phyloP scores from a whole-genome alignment of 352 stramenopile species.

The Globisporangium cystogenes region DNA sequence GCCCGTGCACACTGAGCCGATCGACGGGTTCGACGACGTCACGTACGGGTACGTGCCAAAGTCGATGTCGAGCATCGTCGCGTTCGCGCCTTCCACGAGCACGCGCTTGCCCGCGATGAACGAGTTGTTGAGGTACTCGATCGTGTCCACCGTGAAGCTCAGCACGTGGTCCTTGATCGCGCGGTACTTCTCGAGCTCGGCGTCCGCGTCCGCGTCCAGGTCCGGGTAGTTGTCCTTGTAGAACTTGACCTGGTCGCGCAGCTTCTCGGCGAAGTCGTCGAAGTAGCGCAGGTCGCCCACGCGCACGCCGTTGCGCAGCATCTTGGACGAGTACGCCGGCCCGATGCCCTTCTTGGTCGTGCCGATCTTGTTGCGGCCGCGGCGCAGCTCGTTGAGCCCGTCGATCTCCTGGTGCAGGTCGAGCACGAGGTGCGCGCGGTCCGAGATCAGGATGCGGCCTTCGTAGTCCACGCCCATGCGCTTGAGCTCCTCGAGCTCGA shows the following conservation, averaged over 20 bases:
- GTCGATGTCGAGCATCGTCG: constrained; percentile 99
- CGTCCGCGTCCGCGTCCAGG: constrained; percentile 70
- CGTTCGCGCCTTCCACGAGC: constrained; percentile 98
- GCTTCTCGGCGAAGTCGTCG: constrained; percentile 86
- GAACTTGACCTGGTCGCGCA: constrained; percentile 90
- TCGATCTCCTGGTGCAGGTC: constrained; percentile 97
- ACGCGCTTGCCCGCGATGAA: constrained; percentile 96
- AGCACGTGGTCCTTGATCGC: constrained; percentile 82
- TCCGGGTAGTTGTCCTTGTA: constrained; percentile 89
- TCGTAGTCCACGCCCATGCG: constrained; percentile 88
- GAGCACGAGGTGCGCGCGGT: constrained; percentile 98
- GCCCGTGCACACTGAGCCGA: constrained; percentile 96
- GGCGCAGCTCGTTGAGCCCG: constrained; percentile 78
- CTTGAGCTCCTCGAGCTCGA: constrained; percentile 92
- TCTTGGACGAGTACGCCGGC: constrained; percentile 98
- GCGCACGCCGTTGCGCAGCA: constrained; percentile 96
- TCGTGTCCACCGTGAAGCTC: constrained; percentile 93
- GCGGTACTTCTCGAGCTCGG: constrained; percentile 83
- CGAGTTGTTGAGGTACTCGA: constrained; percentile 95
- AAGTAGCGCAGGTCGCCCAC: constrained; percentile 94
- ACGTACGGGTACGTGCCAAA: constrained; percentile 99
- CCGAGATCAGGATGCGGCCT: constrained; percentile 95
- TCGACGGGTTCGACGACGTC: constrained; percentile 97
- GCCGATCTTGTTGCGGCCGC: constrained; percentile 96
- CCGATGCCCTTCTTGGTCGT: constrained; percentile 99